phyloP scores from a whole-genome alignment of 2,329 filamentous ascomycete genomes.

The Cytospora schulzeri region DNA sequence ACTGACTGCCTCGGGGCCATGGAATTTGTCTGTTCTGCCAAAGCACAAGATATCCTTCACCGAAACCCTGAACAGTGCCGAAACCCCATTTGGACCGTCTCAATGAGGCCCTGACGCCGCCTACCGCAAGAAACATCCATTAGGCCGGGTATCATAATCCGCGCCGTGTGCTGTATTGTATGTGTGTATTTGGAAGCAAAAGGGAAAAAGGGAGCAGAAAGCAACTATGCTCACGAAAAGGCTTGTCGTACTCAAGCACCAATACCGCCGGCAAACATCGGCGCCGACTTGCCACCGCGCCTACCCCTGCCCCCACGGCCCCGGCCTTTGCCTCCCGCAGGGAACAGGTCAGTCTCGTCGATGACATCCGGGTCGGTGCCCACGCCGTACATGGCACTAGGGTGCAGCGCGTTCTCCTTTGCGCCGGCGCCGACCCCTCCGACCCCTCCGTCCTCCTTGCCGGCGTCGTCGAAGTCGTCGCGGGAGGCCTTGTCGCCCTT shows the following conservation, averaged over 20 bases:
- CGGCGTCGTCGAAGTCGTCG: slow-evolving; percentile 25
- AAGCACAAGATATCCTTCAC: no score
- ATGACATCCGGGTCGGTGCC: slow-evolving; percentile 29
- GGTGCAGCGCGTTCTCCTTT: neutral
- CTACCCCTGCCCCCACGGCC: slow-evolving; percentile 25
- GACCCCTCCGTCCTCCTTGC: slow-evolving; percentile 21
- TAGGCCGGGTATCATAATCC: neutral
- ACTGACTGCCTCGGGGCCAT: neutral
- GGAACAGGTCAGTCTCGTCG: slow-evolving; percentile 30
- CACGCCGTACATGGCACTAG: slow-evolving; percentile 25
- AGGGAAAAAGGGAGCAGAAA: neutral
- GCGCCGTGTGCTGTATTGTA: neutral
- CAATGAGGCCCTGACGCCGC: neutral
- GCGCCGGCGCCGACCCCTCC: neutral
- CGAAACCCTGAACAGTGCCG: neutral
- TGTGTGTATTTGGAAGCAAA: neutral
- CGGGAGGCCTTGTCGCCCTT: slow-evolving; percentile 37
- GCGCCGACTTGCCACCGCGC: slow-evolving; percentile 18
- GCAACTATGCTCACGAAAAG: neutral
- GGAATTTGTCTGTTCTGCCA: neutral
- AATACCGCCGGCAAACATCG: slow-evolving; percentile 28
- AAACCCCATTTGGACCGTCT: neutral
- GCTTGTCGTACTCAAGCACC: slow-evolving; percentile 24
- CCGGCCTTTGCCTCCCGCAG: slow-evolving; percentile 15
- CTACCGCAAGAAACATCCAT: neutral